Evolutionary conservation across 768 basidiomycete genomes (phyloP), one percentile per base, ranked within the genome.

Genomic region (Leucosporidium yakuticum): DNA sequence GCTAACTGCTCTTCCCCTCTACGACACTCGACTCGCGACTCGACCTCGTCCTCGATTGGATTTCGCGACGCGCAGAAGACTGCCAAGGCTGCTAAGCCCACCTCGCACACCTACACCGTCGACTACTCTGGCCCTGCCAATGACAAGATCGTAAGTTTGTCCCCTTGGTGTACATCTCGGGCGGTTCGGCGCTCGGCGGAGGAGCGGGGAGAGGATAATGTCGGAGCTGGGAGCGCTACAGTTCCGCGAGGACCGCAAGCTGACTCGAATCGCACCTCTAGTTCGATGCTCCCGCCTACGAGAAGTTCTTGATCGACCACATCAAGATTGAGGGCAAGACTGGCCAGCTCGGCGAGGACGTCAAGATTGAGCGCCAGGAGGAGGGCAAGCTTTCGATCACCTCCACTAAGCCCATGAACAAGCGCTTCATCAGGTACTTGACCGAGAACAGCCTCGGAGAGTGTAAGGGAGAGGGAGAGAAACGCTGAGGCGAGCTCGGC

Each of bases 381-480:
- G 34, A 60, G 20, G 87, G 83, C 77, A 91, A 88, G 82, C 84
- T 98, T 79, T 88, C 86, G 64, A 85, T 98, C 74, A 86, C 87
- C 61, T 88, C 92, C 62, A 87, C 82, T 77, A 87, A 95, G 78
- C 87, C 91, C 65, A 88, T 97, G 82, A 97, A 95, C 60, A 98
- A 98, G 83, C 85, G 76, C 39, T 97, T 96, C 81, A 87, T 97
- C 79, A 97, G 97, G 82, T 99, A 98, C 82, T 84, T 98, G 69
- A 97, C 95, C 71, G 98, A 98, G 85, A 70, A 70, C n/a, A n/a
- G n/a, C n/a, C n/a, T n/a, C n/a, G n/a, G n/a, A n/a, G n/a, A n/a
- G n/a, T n/a, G n/a, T n/a, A n/a, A n/a, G n/a, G n/a, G n/a, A n/a
- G n/a, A n/a, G n/a, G n/a, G n/a, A n/a, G n/a, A n/a, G n/a, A n/a